Percentiles rank a stretch among this genome's conserved stretches.
phyloP scores from a whole-genome alignment of 306 rosid genomes.

The Dryas octopetala region DNA sequence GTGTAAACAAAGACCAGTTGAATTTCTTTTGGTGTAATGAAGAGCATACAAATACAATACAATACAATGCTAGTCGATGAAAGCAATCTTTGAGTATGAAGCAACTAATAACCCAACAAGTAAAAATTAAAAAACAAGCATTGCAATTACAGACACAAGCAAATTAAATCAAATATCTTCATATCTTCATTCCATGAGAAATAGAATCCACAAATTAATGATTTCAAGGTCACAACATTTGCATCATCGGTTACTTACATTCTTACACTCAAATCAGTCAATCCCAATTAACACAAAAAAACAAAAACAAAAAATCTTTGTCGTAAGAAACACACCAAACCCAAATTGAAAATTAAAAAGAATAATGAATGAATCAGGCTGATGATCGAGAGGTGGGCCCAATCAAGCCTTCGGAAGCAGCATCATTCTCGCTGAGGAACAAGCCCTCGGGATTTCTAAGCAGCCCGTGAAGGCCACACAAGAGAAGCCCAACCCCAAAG shows the following conservation, averaged over 20 bases:
- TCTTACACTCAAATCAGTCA: not conserved
- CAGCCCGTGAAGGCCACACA: constrained; percentile 17
- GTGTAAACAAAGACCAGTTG: not conserved
- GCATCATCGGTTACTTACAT: not conserved
- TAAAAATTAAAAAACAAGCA: not conserved
- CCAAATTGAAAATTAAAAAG: not conserved
- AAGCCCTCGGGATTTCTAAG: constrained; percentile 3
- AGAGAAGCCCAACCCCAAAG: not conserved
- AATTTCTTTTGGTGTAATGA: not conserved
- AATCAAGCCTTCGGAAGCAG: constrained; percentile 5
- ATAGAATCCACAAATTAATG: not conserved
- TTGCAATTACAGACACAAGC: not conserved
- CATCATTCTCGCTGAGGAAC: constrained; percentile 17
- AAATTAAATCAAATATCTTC: not conserved
- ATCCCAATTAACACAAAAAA: not conserved
- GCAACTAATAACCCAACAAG: not conserved
- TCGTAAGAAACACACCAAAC: not conserved
- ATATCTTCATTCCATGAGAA: constrained; percentile 2
- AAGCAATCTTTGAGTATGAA: not conserved
- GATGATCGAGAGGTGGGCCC: not conserved
- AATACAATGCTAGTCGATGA: not conserved
- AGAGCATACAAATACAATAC: not conserved
- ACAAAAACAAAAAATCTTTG: not conserved
- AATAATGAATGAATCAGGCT: not conserved
- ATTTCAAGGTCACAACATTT: not conserved